phyloP scores from a whole-genome alignment of 441 rosid genomes.

The Pelargonium cotyledonis region DNA sequence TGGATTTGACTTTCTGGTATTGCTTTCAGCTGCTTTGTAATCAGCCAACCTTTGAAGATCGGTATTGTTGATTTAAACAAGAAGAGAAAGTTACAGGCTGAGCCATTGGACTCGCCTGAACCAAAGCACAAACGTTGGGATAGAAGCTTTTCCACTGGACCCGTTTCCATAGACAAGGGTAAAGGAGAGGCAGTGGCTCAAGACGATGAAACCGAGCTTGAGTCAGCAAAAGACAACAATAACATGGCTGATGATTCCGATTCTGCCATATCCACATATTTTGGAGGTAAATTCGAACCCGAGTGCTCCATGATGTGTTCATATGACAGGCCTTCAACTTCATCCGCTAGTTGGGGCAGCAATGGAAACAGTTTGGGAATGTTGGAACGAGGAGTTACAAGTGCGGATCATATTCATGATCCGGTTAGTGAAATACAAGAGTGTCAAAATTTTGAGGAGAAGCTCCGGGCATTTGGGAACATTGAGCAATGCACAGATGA shows the following conservation, averaged over 20 bases:
- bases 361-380: background rate
- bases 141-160: slow-evolving; percentile 22
- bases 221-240: slow-evolving; percentile 43
- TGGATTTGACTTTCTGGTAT: background rate
- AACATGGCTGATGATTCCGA: slow-evolving; percentile 36
- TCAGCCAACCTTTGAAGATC: slow-evolving; percentile 16
- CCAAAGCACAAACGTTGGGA: slow-evolving; percentile 49
- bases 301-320: slow-evolving; percentile 16
- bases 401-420: too few relatives aligned
- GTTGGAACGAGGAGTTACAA: background rate
- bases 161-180: slow-evolving; percentile 15
- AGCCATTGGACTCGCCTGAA: slow-evolving; percentile 46
- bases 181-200: slow-evolving; percentile 16
- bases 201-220: slow-evolving; percentile 28
- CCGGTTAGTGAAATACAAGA: background rate
- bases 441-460: background rate
- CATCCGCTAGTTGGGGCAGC: slow-evolving; percentile 18
- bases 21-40: slow-evolving; percentile 27
- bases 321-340: slow-evolving; percentile 22
- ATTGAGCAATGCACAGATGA: background rate
- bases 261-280: slow-evolving; percentile 17
- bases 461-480: background rate
- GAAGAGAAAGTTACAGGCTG: slow-evolving; percentile 63
- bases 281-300: slow-evolving; percentile 21
- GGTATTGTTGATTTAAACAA: slow-evolving; percentile 30